phyloP scores from a whole-genome alignment of 73 alveolate species.

The Paramecium sonneborni region DNA sequence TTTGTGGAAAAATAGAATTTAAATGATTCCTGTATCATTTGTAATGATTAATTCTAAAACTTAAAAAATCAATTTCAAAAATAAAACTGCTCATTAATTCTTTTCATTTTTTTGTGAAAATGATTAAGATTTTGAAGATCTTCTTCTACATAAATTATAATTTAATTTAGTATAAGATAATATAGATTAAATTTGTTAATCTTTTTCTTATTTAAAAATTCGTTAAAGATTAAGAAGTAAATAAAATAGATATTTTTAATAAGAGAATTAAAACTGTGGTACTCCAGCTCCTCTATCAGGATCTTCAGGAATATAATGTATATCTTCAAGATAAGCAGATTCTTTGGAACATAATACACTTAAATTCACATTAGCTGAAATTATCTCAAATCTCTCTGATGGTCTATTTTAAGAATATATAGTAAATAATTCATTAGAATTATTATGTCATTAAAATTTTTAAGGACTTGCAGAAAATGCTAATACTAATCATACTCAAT shows the following conservation, averaged over 20 bases:
- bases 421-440: background rate
- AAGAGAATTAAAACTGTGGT: background rate
- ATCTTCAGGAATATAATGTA: background rate
- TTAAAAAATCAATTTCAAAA: background rate
- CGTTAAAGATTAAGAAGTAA: background rate
- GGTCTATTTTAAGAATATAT: background rate
- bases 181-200: background rate
- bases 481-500: background rate
- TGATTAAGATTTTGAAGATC: background rate
- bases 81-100: background rate
- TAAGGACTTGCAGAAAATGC: background rate
- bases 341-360: background rate
- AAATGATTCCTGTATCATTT: conserved; percentile 7
- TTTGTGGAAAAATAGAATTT: background rate
- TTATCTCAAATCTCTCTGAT: background rate
- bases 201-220: background rate
- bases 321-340: background rate
- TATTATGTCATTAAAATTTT: background rate
- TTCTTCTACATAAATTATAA: background rate
- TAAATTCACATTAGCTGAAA: background rate
- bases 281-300: background rate
- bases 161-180: background rate
- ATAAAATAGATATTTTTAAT: background rate
- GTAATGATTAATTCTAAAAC: background rate
- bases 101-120: background rate